Percentiles rank a stretch among this genome's conserved stretches.
Conservation (phyloP, 2,329 filamentous ascomycete species). For the Tolypocladium pustulatum region DNA sequence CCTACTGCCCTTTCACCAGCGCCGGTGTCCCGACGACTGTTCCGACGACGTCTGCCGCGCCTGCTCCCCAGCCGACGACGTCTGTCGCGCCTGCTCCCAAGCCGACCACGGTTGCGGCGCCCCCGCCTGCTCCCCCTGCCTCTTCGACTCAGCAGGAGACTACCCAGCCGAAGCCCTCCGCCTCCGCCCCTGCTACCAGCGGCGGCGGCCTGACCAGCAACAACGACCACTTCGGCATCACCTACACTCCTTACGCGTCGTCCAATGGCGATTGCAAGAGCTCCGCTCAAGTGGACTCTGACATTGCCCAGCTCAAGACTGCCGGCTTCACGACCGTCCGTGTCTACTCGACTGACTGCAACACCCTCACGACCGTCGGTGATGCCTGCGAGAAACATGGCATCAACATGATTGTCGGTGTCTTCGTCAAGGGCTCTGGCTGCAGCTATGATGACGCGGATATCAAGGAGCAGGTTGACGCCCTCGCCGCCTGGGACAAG, state of each 20-base stretch:
- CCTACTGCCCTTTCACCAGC: constrained; percentile 59
- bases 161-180: constrained; percentile 11
- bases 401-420: constrained; percentile 73
- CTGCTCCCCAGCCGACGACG: constrained; percentile 14
- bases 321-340: constrained; percentile 64
- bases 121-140: constrained; percentile 4
- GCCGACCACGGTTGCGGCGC: constrained; percentile 17
- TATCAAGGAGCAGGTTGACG: constrained; percentile 62
- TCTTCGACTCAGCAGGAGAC: not conserved
- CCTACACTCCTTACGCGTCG: constrained; percentile 65
- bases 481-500: constrained; percentile 61
- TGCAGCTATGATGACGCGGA: constrained; percentile 47
- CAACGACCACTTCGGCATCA: constrained; percentile 59
- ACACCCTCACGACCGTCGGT: constrained; percentile 66
- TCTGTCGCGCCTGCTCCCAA: constrained; percentile 11
- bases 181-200: constrained; percentile 8
- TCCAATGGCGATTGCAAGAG: constrained; percentile 53
- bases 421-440: constrained; percentile 65
- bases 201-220: constrained; percentile 25
- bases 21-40: constrained; percentile 25
- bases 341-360: constrained; percentile 88
- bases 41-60: constrained; percentile 19
- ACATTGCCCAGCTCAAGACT: constrained; percentile 50
- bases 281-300: constrained; percentile 41
- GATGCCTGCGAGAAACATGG: constrained; percentile 54